These are phyloP conservation scores for Talaromyces pinophilus DNA, from an alignment of 2,329 filamentous ascomycete species.

Conservation along the genomic window DNA sequence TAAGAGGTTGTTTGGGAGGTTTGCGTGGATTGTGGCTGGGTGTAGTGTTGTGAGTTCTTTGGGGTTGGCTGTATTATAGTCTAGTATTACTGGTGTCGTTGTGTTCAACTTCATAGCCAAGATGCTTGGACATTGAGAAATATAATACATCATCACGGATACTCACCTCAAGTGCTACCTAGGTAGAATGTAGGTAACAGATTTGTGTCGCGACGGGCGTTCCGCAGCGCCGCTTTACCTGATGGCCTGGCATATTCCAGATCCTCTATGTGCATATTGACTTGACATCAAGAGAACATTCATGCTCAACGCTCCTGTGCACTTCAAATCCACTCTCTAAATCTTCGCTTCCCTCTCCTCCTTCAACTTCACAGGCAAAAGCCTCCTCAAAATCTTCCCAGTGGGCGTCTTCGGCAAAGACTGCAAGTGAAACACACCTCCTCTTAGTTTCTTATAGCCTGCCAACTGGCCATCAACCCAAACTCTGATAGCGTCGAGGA, in stretches of 20 bases:
- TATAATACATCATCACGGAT: not conserved
- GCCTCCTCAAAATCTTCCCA: conserved; percentile 28
- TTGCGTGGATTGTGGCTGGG: conserved; percentile 27
- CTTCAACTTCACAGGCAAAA: conserved; percentile 17
- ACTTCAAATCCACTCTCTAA: not conserved
- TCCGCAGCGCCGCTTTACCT: not conserved
- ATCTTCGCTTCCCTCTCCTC: not conserved
- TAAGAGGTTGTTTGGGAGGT: conserved; percentile 59
- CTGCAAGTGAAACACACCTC: conserved; percentile 28
- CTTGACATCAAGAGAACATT: not conserved
- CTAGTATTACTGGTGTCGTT: not conserved
- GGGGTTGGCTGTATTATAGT: conserved; percentile 13
- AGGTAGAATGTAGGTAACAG: not conserved
- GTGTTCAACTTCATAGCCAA: not conserved
- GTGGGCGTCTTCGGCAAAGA: conserved; percentile 27
- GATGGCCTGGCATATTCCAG: not conserved
- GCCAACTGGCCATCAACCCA: conserved; percentile 25
- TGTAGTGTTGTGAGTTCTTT: conserved; percentile 17
- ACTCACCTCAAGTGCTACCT: not conserved
- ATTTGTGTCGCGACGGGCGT: not conserved
- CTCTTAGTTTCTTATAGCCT: conserved; percentile 29
- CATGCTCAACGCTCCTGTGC: not conserved
- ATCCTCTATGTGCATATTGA: not conserved
- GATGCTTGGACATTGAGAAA: not conserved
- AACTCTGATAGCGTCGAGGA: conserved; percentile 17